Evolutionary conservation across 495 filamentous ascomycete species (phyloP), one percentile per base, ranked within the genome.

Genomic region (Penicillium lagena): DNA sequence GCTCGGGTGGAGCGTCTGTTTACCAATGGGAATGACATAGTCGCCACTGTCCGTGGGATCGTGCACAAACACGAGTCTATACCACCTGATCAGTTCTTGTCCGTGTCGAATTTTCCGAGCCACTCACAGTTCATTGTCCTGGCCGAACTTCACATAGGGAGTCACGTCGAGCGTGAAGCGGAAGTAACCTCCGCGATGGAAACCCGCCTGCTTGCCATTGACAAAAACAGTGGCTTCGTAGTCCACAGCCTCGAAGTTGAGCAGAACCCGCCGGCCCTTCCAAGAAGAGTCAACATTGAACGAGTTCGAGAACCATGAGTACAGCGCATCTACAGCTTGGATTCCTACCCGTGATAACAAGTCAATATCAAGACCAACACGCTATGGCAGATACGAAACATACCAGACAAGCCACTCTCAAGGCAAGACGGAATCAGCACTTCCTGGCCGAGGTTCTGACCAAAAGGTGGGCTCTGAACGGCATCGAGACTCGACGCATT

Each of bases 211-310:
- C 29, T 70, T 40, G 0, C 78, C 78, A 45, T 86, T 85, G 52
- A 86, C 63, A 40, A 76, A 82, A 1, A 86, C 76, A 0, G 77
- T 80, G 0, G 82, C 77, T 49, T 84, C 73, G 47, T 85, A 80
- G 47, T 86, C 83, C 9, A 86, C 79, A 1, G 83, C 83, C 35
- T 76, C 83, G 42, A 86, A 86, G 40, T 84, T 78, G n/a, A 86
- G 66, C 41, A 83, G 42, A 4, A 83, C 62, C 0, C 60, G 46
- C 42, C 71, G 49, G 12, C 47, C 52, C 2, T 63, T 48, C 72
- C 77, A 85, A 34, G 56, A 50, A 0, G 59, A 43, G 2, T 79
- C 75, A 0, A 84, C 64, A 2, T 58, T 65, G 47, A 86, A 83
- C 4, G 60, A 68, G 7, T 72, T 82, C n/a, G 63, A 59, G 38